phyloP scores from a whole-genome alignment of 257 asterid genomes.

The Solanum clarkiae region DNA sequence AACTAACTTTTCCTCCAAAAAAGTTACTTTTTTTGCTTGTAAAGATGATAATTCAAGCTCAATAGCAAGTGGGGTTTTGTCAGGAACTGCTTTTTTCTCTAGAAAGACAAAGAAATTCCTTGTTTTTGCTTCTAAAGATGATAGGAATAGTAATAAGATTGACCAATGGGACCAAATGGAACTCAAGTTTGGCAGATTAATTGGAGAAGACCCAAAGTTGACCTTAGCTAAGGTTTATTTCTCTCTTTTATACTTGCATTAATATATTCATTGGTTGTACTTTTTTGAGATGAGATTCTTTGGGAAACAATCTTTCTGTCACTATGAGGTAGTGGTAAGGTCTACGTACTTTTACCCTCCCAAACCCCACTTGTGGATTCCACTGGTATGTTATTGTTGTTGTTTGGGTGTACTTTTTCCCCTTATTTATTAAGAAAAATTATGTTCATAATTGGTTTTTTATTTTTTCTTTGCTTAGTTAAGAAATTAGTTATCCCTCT shows the following conservation, averaged over 20 bases:
- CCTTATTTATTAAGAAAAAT: background rate
- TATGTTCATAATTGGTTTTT: background rate
- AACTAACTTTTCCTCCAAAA: conserved; percentile 8
- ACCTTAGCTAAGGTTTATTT: conserved; percentile 73
- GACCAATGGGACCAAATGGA: conserved; percentile 87
- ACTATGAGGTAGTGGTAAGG: too few species aligned
- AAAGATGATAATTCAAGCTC: background rate
- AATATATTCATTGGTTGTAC: background rate
- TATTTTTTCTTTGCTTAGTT: background rate
- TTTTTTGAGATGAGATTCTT: too few species aligned
- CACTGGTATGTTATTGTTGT: too few species aligned
- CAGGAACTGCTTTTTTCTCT: conserved; percentile 14
- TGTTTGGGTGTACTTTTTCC: background rate
- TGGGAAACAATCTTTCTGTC: too few species aligned
- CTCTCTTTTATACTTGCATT: background rate
- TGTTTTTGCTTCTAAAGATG: conserved; percentile 61
- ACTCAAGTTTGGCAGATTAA: conserved; percentile 80
- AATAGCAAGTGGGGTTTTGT: background rate
- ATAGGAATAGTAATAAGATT: conserved; percentile 23
- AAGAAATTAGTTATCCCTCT: background rate
- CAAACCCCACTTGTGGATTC: too few species aligned
- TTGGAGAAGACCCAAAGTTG: conserved; percentile 94
- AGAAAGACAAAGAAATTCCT: conserved; percentile 36
- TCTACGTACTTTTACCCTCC: too few species aligned
- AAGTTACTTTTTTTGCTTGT: background rate